Evolutionary conservation across 495 filamentous ascomycete genomes (phyloP).

Genomic region (Endocarpon pusillum): DNA sequence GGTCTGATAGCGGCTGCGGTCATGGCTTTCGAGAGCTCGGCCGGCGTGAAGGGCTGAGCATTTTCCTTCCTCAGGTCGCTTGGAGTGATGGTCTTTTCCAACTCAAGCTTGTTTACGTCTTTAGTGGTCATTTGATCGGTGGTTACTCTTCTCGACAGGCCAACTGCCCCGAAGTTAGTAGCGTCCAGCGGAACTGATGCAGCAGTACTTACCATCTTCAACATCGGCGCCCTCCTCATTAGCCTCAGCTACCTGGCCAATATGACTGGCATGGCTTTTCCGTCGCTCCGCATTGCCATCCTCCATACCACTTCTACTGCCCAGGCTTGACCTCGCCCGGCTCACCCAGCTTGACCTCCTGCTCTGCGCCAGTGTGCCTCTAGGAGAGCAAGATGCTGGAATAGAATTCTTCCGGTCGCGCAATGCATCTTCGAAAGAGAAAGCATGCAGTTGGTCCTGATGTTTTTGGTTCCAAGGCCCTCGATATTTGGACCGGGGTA

Average conservation of each 20-base stretch:
- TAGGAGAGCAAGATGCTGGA: constrained; percentile 11
- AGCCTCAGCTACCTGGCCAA: constrained; percentile 7
- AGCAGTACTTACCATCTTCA: constrained; percentile 13
- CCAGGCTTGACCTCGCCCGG: constrained; percentile 1
- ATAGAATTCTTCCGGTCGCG: constrained; percentile 13
- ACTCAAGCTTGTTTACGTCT: too few species aligned
- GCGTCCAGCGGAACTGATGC: too few species aligned
- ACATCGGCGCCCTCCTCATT: constrained; percentile 11
- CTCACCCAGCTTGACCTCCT: constrained; percentile 9
- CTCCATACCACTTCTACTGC: neutral
- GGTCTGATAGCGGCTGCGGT: too few species aligned
- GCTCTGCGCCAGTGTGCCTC: constrained; percentile 12
- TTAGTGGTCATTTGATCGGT: too few species aligned
- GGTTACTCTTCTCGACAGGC: too few species aligned
- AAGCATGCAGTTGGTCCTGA: constrained; percentile 30
- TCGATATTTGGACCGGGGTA: constrained; percentile 33
- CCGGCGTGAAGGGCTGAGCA: neutral
- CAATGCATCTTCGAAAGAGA: constrained; percentile 28
- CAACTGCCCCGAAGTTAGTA: too few species aligned
- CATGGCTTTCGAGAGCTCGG: neutral
- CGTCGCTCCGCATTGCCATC: too few species aligned
- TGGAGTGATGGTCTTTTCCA: too few species aligned
- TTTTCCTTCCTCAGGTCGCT: too few species aligned
- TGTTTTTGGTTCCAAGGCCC: constrained; percentile 35
- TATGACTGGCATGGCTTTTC: constrained; percentile 8